Evolutionary conservation across 2,329 filamentous ascomycete genomes (phyloP), one percentile per base, ranked within the genome.

Genomic region (Fusarium musae): DNA sequence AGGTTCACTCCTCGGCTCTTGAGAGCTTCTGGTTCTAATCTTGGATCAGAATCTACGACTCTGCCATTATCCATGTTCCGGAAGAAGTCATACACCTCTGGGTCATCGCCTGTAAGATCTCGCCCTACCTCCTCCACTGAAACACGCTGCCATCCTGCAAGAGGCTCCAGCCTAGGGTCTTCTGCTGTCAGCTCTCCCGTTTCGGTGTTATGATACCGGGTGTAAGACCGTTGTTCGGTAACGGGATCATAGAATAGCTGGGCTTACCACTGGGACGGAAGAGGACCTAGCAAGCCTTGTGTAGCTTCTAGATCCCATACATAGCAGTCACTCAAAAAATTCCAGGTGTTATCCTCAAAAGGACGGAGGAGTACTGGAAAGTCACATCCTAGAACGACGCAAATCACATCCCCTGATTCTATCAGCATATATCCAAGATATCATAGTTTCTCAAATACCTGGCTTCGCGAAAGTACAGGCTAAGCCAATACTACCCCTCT

Each of bases 381-480:
- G 19, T 43, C 26, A 11, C 37, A 56, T 1, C 37, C 52, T 6
- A 43, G 26, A 3, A 56, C 4, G 15, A 56, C 15, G 11, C 52
- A 43, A 30, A 56, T 56, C 5, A 43, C 19, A 19, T 56, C 52
- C 2, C 52, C 52, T 56, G 6, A 7, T 5, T 0, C 3, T 17
- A 10, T 56, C 3, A 56, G 37, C 5, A 43, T 32, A 6, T 0
- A 9, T 17, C 0, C 9, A 0, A 0, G 3, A 5, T 21, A 47
- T 10, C 12, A 23, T 43, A 4, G 6, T 6, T 5, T 19, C 2
- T 2, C 11, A 19, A 37, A 16, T 30, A 56, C 37, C 52, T 15
- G 52, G 26, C 12, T 43, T 19, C 32, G 37, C 52, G 3, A 56
- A 43, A 11, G 26, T 43, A 13, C 52, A 56, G 15, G 26, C 26